A percentile compares a stretch with the other conserved stretches of the same genome.
These are phyloP conservation scores for Kokia cookei DNA, from an alignment of 441 rosid species.

Conservation along the genomic window DNA sequence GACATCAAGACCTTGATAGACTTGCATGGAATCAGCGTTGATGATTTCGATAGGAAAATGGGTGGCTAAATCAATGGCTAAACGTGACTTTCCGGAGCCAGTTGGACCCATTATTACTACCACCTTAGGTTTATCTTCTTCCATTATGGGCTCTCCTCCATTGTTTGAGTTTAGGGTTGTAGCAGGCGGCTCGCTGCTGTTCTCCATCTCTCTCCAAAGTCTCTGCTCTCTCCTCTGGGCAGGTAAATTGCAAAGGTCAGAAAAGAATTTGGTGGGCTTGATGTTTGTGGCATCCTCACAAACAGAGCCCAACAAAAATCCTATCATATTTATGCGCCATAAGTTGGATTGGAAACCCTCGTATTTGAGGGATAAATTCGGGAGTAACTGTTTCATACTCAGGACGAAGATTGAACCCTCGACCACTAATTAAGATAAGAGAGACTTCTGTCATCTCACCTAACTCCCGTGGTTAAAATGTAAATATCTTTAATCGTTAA, in stretches of 20 bases:
- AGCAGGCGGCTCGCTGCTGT: background rate
- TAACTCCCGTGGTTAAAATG: no score
- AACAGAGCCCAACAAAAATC: background rate
- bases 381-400: no score
- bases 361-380: background rate
- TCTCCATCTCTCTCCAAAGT: conserved; percentile 8
- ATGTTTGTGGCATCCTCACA: background rate
- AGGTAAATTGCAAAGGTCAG: background rate
- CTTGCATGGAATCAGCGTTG: conserved; percentile 93
- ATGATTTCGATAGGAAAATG: conserved; percentile 64
- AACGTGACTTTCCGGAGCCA: conserved; percentile 76
- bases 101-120: conserved; percentile 83
- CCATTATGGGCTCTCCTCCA: conserved; percentile 17
- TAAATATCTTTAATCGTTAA: no score
- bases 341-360: background rate
- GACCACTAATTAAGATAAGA: no score
- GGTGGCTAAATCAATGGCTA: conserved; percentile 71
- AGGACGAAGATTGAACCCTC: no score
- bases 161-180: conserved; percentile 29
- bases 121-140: conserved; percentile 37
- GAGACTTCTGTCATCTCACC: no score
- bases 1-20: conserved; percentile 69
- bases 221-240: background rate
- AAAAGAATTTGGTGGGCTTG: background rate
- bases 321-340: background rate